These are phyloP conservation scores for Kluyveromyces dobzhanskii DNA, from an alignment of 805 yeast species.

Conservation along the genomic window DNA sequence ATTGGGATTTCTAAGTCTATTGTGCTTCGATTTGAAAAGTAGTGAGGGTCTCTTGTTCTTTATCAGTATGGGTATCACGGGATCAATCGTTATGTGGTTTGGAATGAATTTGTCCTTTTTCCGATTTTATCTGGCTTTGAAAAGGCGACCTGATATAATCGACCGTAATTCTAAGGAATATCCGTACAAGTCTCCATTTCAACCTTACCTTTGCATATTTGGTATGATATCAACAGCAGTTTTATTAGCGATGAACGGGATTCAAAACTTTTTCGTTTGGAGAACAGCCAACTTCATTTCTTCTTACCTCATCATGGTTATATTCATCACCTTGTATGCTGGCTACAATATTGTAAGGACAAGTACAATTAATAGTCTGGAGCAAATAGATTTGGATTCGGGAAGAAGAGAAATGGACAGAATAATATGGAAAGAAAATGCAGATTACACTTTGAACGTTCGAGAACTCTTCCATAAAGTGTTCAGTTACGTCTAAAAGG, in stretches of 20 bases:
- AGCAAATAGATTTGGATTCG: conserved; percentile 66
- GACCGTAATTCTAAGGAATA: conserved; percentile 50
- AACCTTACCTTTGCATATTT: conserved; percentile 54
- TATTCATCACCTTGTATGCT: conserved; percentile 40
- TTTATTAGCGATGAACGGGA: conserved; percentile 47
- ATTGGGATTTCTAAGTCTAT: conserved; percentile 49
- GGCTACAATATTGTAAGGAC: conserved; percentile 49
- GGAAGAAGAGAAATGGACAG: conserved; percentile 77
- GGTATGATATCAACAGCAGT: conserved; percentile 45
- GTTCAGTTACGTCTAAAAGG: conserved; percentile 9
- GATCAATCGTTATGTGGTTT: conserved; percentile 70
- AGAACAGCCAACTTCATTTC: conserved; percentile 49
- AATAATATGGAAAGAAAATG: conserved; percentile 70
- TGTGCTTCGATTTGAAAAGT: conserved; percentile 49
- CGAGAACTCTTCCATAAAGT: conserved; percentile 12
- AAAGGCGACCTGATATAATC: conserved; percentile 52
- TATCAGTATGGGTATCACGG: conserved; percentile 56
- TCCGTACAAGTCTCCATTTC: conserved; percentile 59
- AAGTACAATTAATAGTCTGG: conserved; percentile 53
- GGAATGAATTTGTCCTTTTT: conserved; percentile 58
- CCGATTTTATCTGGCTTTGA: conserved; percentile 52
- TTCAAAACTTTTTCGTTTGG: conserved; percentile 53
- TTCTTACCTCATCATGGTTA: conserved; percentile 46
- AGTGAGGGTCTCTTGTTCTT: conserved; percentile 55
- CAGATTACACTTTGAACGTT: conserved; percentile 20